Base-by-base conservation (phyloP, 2,329 filamentous ascomycete species). In the Sclerotiophoma versabilis region DNA sequence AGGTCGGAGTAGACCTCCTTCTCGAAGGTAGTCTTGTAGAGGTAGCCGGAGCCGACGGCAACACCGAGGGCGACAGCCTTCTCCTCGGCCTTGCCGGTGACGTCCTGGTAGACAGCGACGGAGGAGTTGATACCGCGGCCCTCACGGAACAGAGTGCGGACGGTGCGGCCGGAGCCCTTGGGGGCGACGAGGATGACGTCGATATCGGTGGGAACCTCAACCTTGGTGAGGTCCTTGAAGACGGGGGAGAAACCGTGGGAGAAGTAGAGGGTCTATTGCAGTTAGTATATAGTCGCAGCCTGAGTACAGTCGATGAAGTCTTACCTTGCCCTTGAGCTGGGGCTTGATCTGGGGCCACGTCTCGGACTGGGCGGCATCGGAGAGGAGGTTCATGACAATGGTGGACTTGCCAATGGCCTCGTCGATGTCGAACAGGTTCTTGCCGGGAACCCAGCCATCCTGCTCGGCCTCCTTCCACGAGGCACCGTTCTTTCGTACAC, bases 1-100 rank as follows among this genome's bases (percentile, higher is more conserved):
- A 99, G 89, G 82, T 98, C 95, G 62, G 92, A 97, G 90, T 96
- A 96, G 77, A 99, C 95, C 85, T 99, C 95, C 90, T 99, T 99
- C 87, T 99, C 90, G 76, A 99, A 99, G 78, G 95, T 99, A 77
- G 95, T 99, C 90, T 98, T 91, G 88, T 99, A 99, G 71, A 99
- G 91, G 87, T 99, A 99, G 75, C 95, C 95, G 74, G 89, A 92
- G 79, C 93, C 95, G 77, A 99, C 90, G 76, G 93, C 95, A 64
- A 98, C 93, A 83, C 95, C 95, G 72, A 99, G 88, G 69, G 95
- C 95, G 73, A 96, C 83, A 72, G 95, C 95, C 87, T 93, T 96
- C 87, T 99, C 95, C 85, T 98, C 87, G 75, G 95, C 95, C 82
- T 97, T 91, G 80, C 95, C 95, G 62, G 92, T 96, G 65, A 98